Evolutionary conservation across 441 rosid genomes (phyloP).

Genomic region (Pelargonium cotyledonis): DNA sequence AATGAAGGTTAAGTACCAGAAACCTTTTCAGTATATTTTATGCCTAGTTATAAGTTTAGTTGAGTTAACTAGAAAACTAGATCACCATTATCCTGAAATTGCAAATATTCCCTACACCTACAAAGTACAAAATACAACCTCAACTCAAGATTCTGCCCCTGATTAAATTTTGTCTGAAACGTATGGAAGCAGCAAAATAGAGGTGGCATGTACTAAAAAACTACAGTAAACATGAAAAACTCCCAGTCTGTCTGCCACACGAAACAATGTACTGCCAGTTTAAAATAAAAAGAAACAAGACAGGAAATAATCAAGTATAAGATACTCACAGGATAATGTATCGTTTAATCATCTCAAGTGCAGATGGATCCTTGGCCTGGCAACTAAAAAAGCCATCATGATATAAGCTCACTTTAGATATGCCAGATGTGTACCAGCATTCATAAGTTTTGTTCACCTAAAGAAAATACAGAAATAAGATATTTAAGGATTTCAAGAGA

Average conservation of each 20-base stretch:
- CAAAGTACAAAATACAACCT: not conserved
- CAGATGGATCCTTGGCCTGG: constrained; percentile 55
- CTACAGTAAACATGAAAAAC: not conserved
- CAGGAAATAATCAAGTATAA: not conserved
- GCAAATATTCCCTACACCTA: not conserved
- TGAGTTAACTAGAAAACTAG: not conserved
- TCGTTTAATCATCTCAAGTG: constrained; percentile 44
- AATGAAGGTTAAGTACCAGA: not conserved
- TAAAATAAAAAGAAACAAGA: not conserved
- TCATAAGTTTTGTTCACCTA: constrained; percentile 84
- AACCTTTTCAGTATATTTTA: not conserved
- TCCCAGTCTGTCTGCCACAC: not conserved
- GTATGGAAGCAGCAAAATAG: not conserved
- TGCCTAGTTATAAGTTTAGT: not conserved
- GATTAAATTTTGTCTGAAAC: not conserved
- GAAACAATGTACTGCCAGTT: not conserved
- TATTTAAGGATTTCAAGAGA: not conserved
- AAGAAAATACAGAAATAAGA: not conserved
- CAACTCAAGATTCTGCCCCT: not conserved
- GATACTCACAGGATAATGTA: constrained; percentile 55
- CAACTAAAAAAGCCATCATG: constrained; percentile 60
- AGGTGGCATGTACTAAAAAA: not conserved
- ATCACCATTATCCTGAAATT: not conserved
- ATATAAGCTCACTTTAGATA: constrained; percentile 64
- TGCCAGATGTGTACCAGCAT: constrained; percentile 72